Conservation (phyloP, 148 eudicot genomes). For the Nepenthes gracilis region DNA sequence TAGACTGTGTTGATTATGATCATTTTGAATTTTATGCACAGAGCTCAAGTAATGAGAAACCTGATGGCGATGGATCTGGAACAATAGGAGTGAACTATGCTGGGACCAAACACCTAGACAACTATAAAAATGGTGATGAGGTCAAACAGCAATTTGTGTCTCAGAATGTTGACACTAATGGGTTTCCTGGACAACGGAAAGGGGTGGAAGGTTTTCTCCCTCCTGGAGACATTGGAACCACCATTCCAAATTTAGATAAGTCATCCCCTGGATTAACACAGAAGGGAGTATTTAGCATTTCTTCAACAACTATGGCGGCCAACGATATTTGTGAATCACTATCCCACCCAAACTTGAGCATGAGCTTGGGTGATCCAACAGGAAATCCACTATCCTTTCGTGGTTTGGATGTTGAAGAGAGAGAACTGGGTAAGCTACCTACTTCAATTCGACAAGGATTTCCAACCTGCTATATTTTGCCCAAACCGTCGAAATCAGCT, state of each 20-base stretch:
- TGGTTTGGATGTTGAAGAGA: slow-evolving; percentile 34
- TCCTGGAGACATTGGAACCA: slow-evolving; percentile 33
- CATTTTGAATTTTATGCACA: slow-evolving; percentile 17
- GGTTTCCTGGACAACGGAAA: slow-evolving; percentile 25
- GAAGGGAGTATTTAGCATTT: slow-evolving; percentile 19
- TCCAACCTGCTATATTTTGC: slow-evolving; percentile 46
- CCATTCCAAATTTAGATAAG: slow-evolving; percentile 29
- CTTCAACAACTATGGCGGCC: slow-evolving; percentile 20
- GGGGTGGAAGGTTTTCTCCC: slow-evolving; percentile 29
- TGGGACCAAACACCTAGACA: slow-evolving; percentile 20
- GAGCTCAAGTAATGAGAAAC: slow-evolving; percentile 33
- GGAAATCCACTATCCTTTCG: slow-evolving; percentile 27
- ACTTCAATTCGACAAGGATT: slow-evolving; percentile 41
- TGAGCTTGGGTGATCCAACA: slow-evolving; percentile 50
- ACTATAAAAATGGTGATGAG: slow-evolving; percentile 17
- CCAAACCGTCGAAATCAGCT: slow-evolving; percentile 42
- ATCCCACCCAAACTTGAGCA: slow-evolving; percentile 58
- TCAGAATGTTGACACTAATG: slow-evolving; percentile 21
- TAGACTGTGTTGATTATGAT: neutral
- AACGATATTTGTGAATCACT: slow-evolving; percentile 27
- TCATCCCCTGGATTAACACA: slow-evolving; percentile 30
- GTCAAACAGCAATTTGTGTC: slow-evolving; percentile 16
- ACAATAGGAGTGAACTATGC: slow-evolving; percentile 15
- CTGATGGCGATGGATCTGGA: slow-evolving; percentile 31
- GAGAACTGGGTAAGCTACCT: slow-evolving; percentile 31